Base-by-base conservation (phyloP, 1,284 basidiomycete species). In the Cryptococcus depauperatus region DNA sequence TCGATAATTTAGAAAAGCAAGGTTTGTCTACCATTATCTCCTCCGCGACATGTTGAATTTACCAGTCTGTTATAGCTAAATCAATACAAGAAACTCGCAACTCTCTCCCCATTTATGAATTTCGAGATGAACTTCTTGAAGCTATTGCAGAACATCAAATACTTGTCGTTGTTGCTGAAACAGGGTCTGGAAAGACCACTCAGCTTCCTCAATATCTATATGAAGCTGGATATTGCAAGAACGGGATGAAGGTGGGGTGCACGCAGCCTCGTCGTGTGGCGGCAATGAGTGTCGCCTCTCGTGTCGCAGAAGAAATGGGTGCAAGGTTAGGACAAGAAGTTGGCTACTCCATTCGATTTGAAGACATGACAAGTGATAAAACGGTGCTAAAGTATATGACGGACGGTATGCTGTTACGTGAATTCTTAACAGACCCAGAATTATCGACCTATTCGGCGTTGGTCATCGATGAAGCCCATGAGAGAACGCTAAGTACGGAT, bases 291-390 rank as follows among this genome's bases (percentile, higher is more conserved):
- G 95, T 99, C 40, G 95, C 95, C 1, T 90, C 91, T 4, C 91
- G 95, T 73, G 95, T 99, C 3, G 93, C 93, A 0, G 95, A 98
- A 54, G 95, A 99, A 72, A 90, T 98, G 83, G 95, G 92, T 4
- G 85, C 83, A 5, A 85, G 95, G 63, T 81, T 99, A 19, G 95
- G 95, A 3, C 85, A 92, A 57, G 92, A 97, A 71, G 93, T 97
- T 50, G 95, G 95, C 13, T 99, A 98, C 71, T 91, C 89, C 26
- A 98, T 99, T 59, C 88, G 95, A 28, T 99, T 99, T 73, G 95
- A 98, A 71, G 93, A 99, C 69, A 95, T 91, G 70, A 98, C 95
- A 9, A 93, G 88, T 71, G 91, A 93, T 75, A 97, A 91, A 75
- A 96, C 92, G 2, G 83, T 91, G 29, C 76, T 97, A 62, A 96